phyloP scores from a whole-genome alignment of 1,284 basidiomycete genomes.

The Pterula multifida region DNA sequence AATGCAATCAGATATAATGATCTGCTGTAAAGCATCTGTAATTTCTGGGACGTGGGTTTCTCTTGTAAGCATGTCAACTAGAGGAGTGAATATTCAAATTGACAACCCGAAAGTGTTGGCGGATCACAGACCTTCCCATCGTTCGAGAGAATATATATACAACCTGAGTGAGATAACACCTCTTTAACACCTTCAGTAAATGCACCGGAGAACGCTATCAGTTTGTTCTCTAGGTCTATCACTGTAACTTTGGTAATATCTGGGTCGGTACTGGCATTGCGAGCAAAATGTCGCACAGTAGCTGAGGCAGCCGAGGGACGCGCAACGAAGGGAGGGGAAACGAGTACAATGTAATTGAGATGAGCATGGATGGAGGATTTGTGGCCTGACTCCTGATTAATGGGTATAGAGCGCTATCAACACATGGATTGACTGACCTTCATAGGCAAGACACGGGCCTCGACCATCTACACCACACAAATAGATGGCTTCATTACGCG shows the following conservation, averaged over 20 bases:
- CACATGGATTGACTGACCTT: slow-evolving; percentile 38
- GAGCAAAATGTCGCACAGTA: slow-evolving; percentile 56
- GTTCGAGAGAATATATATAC: slow-evolving; percentile 66
- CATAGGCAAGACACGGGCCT: slow-evolving; percentile 82
- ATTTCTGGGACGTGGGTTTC: slow-evolving; percentile 67
- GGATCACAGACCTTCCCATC: slow-evolving; percentile 58
- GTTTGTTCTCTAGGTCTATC: slow-evolving; percentile 89
- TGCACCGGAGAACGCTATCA: slow-evolving; percentile 73
- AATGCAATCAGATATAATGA: slow-evolving; percentile 67
- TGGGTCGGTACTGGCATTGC: slow-evolving; percentile 22
- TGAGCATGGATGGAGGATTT: slow-evolving; percentile 66
- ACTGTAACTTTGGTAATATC: slow-evolving; percentile 83
- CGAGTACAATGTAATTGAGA: slow-evolving; percentile 76
- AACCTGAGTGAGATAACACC: slow-evolving; percentile 70
- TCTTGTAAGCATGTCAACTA: slow-evolving; percentile 68
- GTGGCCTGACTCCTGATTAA: slow-evolving; percentile 35
- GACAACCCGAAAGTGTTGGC: background rate
- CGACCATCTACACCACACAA: slow-evolving; percentile 76
- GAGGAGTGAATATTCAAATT: slow-evolving; percentile 4
- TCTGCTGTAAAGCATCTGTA: slow-evolving; percentile 73
- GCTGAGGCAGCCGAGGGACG: slow-evolving; percentile 54
- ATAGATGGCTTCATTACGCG: slow-evolving; percentile 88
- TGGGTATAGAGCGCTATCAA: too few species aligned
- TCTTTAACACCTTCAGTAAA: slow-evolving; percentile 74
- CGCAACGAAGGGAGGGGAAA: slow-evolving; percentile 75